These are phyloP conservation scores for Jackrogersella multiformis DNA, from an alignment of 495 filamentous ascomycete genomes.

Conservation along the genomic window DNA sequence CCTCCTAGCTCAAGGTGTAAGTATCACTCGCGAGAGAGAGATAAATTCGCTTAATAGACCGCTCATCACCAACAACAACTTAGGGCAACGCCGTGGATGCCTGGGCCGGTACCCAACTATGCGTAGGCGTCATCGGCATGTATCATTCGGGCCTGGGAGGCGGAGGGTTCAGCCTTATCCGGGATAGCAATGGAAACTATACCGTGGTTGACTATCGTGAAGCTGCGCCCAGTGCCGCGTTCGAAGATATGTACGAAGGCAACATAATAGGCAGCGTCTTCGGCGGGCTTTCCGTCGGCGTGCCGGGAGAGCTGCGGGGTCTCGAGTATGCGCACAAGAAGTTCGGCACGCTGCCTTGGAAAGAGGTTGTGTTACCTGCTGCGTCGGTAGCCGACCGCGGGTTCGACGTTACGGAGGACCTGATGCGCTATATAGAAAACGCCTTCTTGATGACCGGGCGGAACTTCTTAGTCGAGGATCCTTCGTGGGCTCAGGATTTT, in stretches of 20 bases:
- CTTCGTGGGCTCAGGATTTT: slow-evolving; percentile 86
- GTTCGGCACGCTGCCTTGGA: slow-evolving; percentile 71
- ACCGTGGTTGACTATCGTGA: slow-evolving; percentile 89
- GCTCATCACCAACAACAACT: not conserved
- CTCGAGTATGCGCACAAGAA: slow-evolving; percentile 73
- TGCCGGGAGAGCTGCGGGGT: slow-evolving; percentile 85
- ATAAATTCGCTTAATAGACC: not conserved
- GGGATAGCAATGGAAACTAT: slow-evolving; percentile 68
- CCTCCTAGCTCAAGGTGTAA: slow-evolving; percentile 68
- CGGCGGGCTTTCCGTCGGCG: slow-evolving; percentile 63
- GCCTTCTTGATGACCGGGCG: slow-evolving; percentile 42
- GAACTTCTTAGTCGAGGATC: slow-evolving; percentile 76
- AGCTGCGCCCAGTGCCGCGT: slow-evolving; percentile 80
- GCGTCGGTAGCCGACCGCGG: slow-evolving; percentile 78
- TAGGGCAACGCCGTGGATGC: slow-evolving; percentile 80
- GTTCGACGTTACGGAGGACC: slow-evolving; percentile 72
- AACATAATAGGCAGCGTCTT: slow-evolving; percentile 50
- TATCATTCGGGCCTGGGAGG: slow-evolving; percentile 89
- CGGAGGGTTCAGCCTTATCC: slow-evolving; percentile 87
- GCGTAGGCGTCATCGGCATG: slow-evolving; percentile 84
- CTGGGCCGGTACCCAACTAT: slow-evolving; percentile 75
- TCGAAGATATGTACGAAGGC: slow-evolving; percentile 77
- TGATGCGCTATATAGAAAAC: slow-evolving; percentile 71
- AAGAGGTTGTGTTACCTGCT: slow-evolving; percentile 71
- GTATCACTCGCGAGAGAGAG: slow-evolving; percentile 13